Evolutionary conservation across 2,329 filamentous ascomycete species (phyloP).

Genomic region (Calonectria montana): DNA sequence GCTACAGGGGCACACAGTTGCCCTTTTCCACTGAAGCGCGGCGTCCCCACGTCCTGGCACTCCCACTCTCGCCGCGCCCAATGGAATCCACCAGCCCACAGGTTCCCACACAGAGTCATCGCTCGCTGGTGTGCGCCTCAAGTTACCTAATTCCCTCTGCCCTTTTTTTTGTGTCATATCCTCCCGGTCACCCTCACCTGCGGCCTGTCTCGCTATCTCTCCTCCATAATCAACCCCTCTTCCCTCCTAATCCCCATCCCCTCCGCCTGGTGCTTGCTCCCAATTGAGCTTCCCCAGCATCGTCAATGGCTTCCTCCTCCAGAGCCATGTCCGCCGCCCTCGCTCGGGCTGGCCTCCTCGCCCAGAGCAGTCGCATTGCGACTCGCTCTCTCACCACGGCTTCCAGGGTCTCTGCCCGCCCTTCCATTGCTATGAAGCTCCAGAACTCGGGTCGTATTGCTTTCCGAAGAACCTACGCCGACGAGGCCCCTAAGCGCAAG

Average conservation of each 20-base stretch:
- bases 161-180: conserved; percentile 21
- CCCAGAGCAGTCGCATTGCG: conserved; percentile 44
- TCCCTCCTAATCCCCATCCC: conserved; percentile 22
- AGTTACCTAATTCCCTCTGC: conserved; percentile 37
- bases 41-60: background rate
- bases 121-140: conserved; percentile 32
- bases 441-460: conserved; percentile 51
- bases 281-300: conserved; percentile 41
- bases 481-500: conserved; percentile 60
- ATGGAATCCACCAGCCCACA: conserved; percentile 16
- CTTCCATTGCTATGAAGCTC: conserved; percentile 49
- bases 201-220: conserved; percentile 16
- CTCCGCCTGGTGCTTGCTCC: conserved; percentile 21
- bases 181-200: conserved; percentile 10
- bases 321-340: conserved; percentile 55
- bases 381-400: conserved; percentile 49
- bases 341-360: conserved; percentile 46
- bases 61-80: conserved; percentile 10
- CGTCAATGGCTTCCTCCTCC: conserved; percentile 58
- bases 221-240: conserved; percentile 3
- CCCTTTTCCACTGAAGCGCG: conserved; percentile 3
- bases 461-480: conserved; percentile 62
- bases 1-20: background rate
- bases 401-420: conserved; percentile 44
- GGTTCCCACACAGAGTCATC: conserved; percentile 17